Evolutionary conservation across 176 grass and related monocot species (phyloP).

Genomic region (Elaeis guineensis): DNA sequence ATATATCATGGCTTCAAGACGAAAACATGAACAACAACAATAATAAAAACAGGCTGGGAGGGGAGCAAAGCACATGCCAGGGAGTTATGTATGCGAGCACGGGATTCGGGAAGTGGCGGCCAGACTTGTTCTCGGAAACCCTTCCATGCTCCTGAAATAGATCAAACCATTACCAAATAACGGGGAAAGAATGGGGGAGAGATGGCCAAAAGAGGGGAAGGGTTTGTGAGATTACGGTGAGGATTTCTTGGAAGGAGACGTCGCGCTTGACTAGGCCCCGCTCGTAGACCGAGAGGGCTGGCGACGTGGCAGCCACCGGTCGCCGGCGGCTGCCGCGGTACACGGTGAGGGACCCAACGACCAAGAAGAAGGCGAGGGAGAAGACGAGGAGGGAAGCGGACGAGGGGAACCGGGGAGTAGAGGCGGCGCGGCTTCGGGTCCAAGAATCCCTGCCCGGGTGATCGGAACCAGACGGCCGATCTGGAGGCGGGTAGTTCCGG

Average conservation of each 20-base stretch:
- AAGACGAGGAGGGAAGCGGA: constrained; percentile 10
- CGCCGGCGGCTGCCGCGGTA: constrained; percentile 30
- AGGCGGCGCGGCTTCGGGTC: neutral
- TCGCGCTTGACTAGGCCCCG: constrained; percentile 57
- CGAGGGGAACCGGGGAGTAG: constrained; percentile 1
- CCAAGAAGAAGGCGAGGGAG: constrained; percentile 24
- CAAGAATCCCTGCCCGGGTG: neutral
- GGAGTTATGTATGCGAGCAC: constrained; percentile 83
- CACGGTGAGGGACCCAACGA: constrained; percentile 28
- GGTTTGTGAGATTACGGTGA: constrained; percentile 34
- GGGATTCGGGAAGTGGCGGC: constrained; percentile 57
- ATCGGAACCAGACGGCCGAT: constrained; percentile 9
- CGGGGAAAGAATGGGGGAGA: neutral
- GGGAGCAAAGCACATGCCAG: constrained; percentile 29
- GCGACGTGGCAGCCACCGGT: neutral
- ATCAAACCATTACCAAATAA: neutral
- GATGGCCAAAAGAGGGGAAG: constrained; percentile 3
- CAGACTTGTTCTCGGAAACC: constrained; percentile 48
- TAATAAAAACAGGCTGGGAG: too few species aligned
- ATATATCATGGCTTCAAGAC: too few species aligned
- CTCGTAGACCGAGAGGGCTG: constrained; percentile 45
- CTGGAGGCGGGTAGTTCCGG: constrained; percentile 26
- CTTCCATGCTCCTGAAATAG: constrained; percentile 26
- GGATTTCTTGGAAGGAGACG: constrained; percentile 47
- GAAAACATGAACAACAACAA: too few species aligned